Evolutionary conservation across 768 basidiomycete species (phyloP).

Genomic region (Tulasnella sp.): DNA sequence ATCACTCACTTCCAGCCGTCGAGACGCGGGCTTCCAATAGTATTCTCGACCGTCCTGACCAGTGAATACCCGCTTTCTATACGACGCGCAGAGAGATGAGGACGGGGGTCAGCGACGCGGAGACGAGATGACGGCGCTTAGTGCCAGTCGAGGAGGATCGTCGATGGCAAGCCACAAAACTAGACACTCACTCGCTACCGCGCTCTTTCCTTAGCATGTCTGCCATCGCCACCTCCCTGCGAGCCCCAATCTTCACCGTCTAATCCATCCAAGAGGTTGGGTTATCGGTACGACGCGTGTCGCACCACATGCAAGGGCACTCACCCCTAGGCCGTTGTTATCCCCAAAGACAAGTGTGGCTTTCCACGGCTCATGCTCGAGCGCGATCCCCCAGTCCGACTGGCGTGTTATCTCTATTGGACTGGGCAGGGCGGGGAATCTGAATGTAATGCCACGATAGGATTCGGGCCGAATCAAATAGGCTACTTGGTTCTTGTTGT

Average conservation of each 20-base stretch:
- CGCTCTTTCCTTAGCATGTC: constrained; percentile 7
- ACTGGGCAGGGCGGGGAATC: neutral
- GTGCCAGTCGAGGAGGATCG: neutral
- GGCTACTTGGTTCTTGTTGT: constrained; percentile 3
- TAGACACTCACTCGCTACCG: neutral
- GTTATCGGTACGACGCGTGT: neutral
- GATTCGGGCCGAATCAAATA: constrained; percentile 12
- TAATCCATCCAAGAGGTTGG: neutral
- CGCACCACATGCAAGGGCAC: too few relatives aligned
- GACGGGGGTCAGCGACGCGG: constrained; percentile 38
- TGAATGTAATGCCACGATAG: neutral
- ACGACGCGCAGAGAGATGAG: constrained; percentile 41
- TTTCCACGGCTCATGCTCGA: constrained; percentile 17
- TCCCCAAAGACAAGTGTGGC: neutral
- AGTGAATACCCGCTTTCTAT: constrained; percentile 66
- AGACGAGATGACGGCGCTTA: neutral
- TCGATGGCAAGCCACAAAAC: neutral
- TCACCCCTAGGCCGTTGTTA: neutral
- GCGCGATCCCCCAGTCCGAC: constrained; percentile 16
- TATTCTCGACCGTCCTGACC: constrained; percentile 54
- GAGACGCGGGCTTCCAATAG: constrained; percentile 49
- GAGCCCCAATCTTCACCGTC: constrained; percentile 6
- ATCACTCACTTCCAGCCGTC: constrained; percentile 18
- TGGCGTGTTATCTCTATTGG: constrained; percentile 18
- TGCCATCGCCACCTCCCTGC: neutral